Base-by-base conservation (phyloP, 176 grass and related monocot genomes). In the Aechmea fasciata region DNA sequence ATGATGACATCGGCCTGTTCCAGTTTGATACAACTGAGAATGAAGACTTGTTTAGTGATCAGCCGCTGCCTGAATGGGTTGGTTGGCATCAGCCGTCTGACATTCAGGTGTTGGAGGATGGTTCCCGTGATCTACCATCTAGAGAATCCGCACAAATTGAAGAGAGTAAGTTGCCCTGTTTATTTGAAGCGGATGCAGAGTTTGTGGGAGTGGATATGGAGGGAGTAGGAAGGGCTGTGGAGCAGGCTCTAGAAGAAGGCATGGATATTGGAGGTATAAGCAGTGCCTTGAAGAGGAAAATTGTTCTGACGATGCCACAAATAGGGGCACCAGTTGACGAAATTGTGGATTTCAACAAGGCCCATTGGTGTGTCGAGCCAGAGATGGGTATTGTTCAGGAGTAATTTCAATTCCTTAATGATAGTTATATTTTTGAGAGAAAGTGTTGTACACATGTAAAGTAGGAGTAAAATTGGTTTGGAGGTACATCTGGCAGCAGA, bases 371-470 rank as follows among this genome's bases (percentile, higher is more conserved):
- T 41, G 66, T 68, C 11, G 65, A 77, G 33, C 65, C 74, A 41
- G 74, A 77, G 64, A 54, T 77, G 26, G 74, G 74, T 52, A 50
- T 77, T 49, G 74, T 77, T 69, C 74, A 77, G 51, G 74, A 77
- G 25, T 77, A 69, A 51, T 7, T 15, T 22, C 25, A 26, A 26
- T 26, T 26, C 25, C 1, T 26, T 26, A 26, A 26, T 26, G 25
- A 26, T 26, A 26, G 25, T 1, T 26, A 26, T 26, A 26, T 26
- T 1, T 26, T 26, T 26, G 25, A 26, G 25, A 26, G 25, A 1
- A 26, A 26, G 25, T 26, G 25, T 26, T 26, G 25, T 26, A 26
- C 25, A 26, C 1, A 26, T 26, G 25, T 26, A 26, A 26, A 26
- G 25, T 26, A 26, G 25, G 22, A 23, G 22, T 23, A 23, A 23